Conservation (phyloP, 176 grass and related monocot genomes). For the Musa beccarii region DNA sequence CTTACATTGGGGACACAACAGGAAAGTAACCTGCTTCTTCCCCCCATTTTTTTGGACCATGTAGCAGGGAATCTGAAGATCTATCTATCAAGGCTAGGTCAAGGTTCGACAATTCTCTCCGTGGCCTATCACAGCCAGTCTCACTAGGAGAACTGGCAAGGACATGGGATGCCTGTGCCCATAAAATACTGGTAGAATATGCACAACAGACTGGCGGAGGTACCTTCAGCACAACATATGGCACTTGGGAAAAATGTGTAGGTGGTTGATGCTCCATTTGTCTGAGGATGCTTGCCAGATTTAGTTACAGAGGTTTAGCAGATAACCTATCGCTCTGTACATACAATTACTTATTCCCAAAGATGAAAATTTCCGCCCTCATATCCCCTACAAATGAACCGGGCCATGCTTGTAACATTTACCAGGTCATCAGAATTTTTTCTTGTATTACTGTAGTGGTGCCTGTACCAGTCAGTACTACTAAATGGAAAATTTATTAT, state of each 20-base stretch:
- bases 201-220: slow-evolving; percentile 79
- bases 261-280: slow-evolving; percentile 26
- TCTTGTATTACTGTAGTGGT: neutral
- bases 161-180: slow-evolving; percentile 76
- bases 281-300: neutral
- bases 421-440: too few relatives aligned
- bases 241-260: slow-evolving; percentile 59
- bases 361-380: too few relatives aligned
- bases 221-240: slow-evolving; percentile 81
- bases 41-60: neutral
- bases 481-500: too few relatives aligned
- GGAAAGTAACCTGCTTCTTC: neutral
- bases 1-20: neutral
- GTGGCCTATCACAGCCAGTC: slow-evolving; percentile 61
- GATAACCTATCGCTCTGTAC: neutral
- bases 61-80: slow-evolving; percentile 58
- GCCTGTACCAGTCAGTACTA: neutral
- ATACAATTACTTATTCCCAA: neutral
- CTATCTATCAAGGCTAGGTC: slow-evolving; percentile 63
- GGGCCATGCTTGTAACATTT: too few relatives aligned
- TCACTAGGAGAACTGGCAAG: slow-evolving; percentile 76
- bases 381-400: too few relatives aligned
- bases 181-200: slow-evolving; percentile 69
- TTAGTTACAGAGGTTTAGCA: neutral
- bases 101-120: slow-evolving; percentile 56